Percentiles rank a stretch among this genome's conserved stretches.
Evolutionary conservation across 2,329 filamentous ascomycete genomes (phyloP).

Genomic region (Botrytis medusae): DNA sequence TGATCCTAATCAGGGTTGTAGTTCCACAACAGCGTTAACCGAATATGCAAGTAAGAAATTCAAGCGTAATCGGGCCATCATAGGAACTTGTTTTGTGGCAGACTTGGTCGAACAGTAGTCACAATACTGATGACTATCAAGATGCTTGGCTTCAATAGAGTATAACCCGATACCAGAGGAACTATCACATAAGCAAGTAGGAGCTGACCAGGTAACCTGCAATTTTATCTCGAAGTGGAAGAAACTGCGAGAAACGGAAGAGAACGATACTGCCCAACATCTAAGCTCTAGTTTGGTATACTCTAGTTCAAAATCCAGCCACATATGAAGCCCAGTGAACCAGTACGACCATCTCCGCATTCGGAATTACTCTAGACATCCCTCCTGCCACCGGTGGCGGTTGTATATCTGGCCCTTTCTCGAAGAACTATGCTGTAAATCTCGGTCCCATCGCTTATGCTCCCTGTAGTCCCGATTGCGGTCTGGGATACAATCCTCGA

Average conservation of each 20-base stretch:
- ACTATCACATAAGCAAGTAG: not conserved
- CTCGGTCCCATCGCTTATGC: conserved; percentile 11
- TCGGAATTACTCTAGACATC: conserved; percentile 34
- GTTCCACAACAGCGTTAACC: not conserved
- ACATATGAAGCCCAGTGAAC: not conserved
- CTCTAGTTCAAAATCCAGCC: not conserved
- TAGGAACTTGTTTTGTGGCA: not conserved
- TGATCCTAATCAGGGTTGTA: not conserved
- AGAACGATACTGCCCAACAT: not conserved
- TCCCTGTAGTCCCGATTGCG: not conserved
- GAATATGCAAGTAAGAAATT: not conserved
- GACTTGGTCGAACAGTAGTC: not conserved
- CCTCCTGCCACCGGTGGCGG: conserved; percentile 56
- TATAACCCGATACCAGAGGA: not conserved
- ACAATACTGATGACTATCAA: not conserved
- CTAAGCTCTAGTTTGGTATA: not conserved
- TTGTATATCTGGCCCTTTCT: conserved; percentile 39
- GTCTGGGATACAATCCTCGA: conserved; percentile 15
- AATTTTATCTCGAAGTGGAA: too few species aligned
- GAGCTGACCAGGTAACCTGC: not conserved
- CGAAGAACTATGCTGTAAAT: conserved; percentile 4
- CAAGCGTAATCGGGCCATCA: too few species aligned
- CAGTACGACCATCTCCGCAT: conserved; percentile 33
- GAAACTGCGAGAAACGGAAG: not conserved
- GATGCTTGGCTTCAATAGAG: not conserved